These are phyloP conservation scores for Rhizopus stolonifer DNA, from an alignment of 371 early-diverging fungal genomes.

Conservation along the genomic window DNA sequence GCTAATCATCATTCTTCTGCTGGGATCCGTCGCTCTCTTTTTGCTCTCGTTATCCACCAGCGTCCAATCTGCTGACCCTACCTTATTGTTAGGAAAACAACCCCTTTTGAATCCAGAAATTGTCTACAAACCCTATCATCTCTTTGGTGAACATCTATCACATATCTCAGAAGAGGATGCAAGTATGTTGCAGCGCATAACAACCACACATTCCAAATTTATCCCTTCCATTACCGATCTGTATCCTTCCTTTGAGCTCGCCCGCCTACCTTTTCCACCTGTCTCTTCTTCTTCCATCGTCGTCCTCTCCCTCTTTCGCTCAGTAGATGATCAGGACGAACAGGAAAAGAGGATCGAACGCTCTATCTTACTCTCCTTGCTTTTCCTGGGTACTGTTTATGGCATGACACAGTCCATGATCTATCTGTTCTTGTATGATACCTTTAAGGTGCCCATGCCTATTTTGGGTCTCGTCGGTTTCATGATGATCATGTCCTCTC, in stretches of 20 bases:
- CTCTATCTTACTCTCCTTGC: constrained; percentile 10
- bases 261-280: constrained; percentile 20
- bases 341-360: neutral
- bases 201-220: constrained; percentile 10
- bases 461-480: constrained; percentile 16
- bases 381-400: constrained; percentile 13
- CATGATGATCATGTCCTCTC: constrained; percentile 6
- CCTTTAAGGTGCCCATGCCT: constrained; percentile 17
- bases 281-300: neutral
- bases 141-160: constrained; percentile 41
- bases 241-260: constrained; percentile 22
- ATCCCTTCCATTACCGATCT: neutral
- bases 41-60: constrained; percentile 39
- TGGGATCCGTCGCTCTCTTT: constrained; percentile 36
- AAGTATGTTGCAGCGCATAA: constrained; percentile 32
- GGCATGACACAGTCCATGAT: constrained; percentile 21
- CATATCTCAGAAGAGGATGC: constrained; percentile 50
- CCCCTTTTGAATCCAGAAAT: constrained; percentile 8
- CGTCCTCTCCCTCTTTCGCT: too few species aligned
- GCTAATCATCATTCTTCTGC: constrained; percentile 33
- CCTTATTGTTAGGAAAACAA: constrained; percentile 17
- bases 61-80: constrained; percentile 33
- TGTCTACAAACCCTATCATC: constrained; percentile 41
- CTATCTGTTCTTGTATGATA: constrained; percentile 15
- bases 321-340: neutral